These are phyloP conservation scores for Cokeromyces recurvatus DNA, from an alignment of 371 early-diverging fungal species.

Conservation along the genomic window DNA sequence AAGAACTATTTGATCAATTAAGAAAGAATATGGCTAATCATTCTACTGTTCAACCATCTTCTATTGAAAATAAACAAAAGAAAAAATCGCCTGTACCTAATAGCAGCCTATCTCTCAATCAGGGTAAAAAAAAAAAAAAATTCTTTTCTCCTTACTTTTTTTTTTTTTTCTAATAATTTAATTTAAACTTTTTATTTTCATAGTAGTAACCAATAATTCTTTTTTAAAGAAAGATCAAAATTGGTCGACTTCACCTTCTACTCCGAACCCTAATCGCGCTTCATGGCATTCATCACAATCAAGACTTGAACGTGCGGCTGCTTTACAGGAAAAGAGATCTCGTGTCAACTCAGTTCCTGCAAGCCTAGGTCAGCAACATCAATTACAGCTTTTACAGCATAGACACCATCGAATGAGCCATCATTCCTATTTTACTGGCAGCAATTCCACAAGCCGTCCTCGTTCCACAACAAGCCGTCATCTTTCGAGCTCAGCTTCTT, in stretches of 20 bases:
- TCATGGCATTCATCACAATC: conserved; percentile 21
- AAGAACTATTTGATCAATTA: conserved; percentile 59
- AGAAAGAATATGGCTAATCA: conserved; percentile 38
- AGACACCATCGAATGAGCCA: conserved; percentile 20
- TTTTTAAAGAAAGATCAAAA: neutral
- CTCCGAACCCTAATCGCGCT: neutral
- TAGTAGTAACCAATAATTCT: conserved; percentile 1
- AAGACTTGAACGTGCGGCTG: conserved; percentile 12
- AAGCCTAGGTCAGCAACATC: conserved; percentile 21
- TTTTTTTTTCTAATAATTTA: too few relatives aligned
- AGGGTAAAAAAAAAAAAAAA: neutral
- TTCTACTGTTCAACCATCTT: conserved; percentile 32
- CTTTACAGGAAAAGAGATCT: conserved; percentile 25
- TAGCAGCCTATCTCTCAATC: conserved; percentile 13
- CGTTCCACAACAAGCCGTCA: conserved; percentile 2
- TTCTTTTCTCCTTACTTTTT: neutral
- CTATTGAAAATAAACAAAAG: conserved; percentile 21
- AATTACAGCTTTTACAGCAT: conserved; percentile 11
- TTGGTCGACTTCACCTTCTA: conserved; percentile 1
- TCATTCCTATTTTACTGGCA: conserved; percentile 11
- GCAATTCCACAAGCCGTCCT: neutral
- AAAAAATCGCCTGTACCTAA: conserved; percentile 6
- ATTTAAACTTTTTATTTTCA: neutral
- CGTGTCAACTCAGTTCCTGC: conserved; percentile 41
- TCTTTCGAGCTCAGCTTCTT: conserved; percentile 4